A percentile compares a stretch with the other conserved stretches of the same genome.
Conservation (phyloP, 2,329 filamentous ascomycete genomes). For the Stagonosporopsis rhizophila region DNA sequence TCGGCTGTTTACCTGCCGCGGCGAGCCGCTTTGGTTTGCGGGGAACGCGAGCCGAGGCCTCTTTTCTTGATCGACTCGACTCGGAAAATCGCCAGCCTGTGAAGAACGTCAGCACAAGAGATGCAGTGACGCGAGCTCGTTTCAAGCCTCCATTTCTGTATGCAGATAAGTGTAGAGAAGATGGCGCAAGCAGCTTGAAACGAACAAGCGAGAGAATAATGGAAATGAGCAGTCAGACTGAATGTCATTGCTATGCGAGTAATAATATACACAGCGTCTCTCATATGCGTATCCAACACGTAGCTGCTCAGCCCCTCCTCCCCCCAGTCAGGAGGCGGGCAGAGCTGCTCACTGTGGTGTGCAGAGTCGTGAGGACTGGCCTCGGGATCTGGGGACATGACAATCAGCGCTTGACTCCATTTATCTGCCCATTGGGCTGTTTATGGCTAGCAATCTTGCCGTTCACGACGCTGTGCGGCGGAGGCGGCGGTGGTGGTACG, state of each 20-base stretch:
- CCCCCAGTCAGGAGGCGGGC: slow-evolving; percentile 5
- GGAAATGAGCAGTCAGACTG: slow-evolving; percentile 9
- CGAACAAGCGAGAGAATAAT: background rate
- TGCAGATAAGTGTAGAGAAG: background rate
- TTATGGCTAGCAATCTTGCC: slow-evolving; percentile 48
- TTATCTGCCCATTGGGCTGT: slow-evolving; percentile 49
- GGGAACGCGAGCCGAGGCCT: slow-evolving; percentile 30
- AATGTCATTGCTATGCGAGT: slow-evolving; percentile 20
- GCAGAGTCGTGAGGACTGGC: background rate
- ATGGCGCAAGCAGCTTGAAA: background rate
- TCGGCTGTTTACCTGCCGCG: slow-evolving; percentile 24
- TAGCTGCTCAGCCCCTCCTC: too few relatives aligned
- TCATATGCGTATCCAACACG: background rate
- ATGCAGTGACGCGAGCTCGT: background rate
- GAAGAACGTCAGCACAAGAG: background rate
- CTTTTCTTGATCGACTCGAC: slow-evolving; percentile 26
- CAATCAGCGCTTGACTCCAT: slow-evolving; percentile 49
- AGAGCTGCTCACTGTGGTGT: slow-evolving; percentile 3
- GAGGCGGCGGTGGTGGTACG: slow-evolving; percentile 48
- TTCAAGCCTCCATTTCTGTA: background rate
- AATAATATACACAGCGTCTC: slow-evolving; percentile 17
- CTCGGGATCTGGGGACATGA: slow-evolving; percentile 13
- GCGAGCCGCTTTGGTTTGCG: slow-evolving; percentile 2
- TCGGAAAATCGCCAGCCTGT: slow-evolving; percentile 21
- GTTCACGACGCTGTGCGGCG: slow-evolving; percentile 37